phyloP scores from a whole-genome alignment of 2,329 filamentous ascomycete species.

The Stachybotrys chlorohalonatus region DNA sequence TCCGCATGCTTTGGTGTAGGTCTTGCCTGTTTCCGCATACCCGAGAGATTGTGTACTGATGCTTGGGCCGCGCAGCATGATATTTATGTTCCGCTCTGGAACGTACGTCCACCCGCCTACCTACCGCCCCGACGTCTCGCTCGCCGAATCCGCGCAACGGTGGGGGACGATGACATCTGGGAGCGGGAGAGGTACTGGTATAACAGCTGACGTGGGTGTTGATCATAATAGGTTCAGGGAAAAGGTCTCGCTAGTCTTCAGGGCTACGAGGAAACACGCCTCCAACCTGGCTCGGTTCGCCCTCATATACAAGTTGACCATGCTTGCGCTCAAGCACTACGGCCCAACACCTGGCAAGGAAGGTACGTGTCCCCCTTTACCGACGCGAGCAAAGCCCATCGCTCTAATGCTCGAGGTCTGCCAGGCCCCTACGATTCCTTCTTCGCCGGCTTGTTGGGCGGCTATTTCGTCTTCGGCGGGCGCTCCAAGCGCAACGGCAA shows the following conservation, averaged over 20 bases:
- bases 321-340: slow-evolving; percentile 63
- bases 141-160: too few relatives aligned
- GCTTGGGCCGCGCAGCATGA: slow-evolving; percentile 55
- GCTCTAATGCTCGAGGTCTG: not conserved
- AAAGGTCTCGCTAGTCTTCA: slow-evolving; percentile 69
- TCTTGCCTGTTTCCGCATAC: slow-evolving; percentile 8
- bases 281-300: slow-evolving; percentile 88
- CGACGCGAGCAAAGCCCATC: too few relatives aligned
- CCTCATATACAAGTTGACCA: slow-evolving; percentile 76
- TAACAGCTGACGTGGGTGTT: slow-evolving; percentile 3
- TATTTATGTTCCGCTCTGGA: slow-evolving; percentile 90
- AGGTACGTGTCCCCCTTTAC: slow-evolving; percentile 25
- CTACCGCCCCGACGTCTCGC: not conserved
- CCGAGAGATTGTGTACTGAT: not conserved
- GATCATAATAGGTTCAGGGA: slow-evolving; percentile 49
- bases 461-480: slow-evolving; percentile 83
- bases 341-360: slow-evolving; percentile 51
- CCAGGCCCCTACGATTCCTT: slow-evolving; percentile 71
- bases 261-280: slow-evolving; percentile 84
- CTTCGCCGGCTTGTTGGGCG: slow-evolving; percentile 77
- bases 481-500: slow-evolving; percentile 53
- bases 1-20: slow-evolving; percentile 82
- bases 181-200: too few relatives aligned
- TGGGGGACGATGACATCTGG: not conserved
- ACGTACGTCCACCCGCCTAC: slow-evolving; percentile 44